Base-by-base conservation (phyloP, 2,329 filamentous ascomycete genomes). In the Bimuria novae-zelandiae region DNA sequence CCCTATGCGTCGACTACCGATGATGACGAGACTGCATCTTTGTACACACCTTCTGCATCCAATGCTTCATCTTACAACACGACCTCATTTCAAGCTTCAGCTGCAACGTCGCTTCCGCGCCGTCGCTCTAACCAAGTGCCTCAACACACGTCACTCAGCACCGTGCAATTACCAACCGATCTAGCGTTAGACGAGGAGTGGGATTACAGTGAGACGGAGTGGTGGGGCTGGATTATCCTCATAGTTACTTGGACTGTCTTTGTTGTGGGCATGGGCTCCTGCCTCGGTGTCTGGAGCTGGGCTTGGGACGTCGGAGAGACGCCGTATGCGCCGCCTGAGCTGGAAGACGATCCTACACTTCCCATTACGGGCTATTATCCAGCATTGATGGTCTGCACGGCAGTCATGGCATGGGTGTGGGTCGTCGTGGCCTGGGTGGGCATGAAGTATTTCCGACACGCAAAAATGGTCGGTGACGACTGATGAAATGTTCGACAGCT, bases 371-470 rank as follows among this genome's bases (percentile, higher is more conserved):
- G 95, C 8, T 99, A 99, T 75, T 99, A 99, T 76, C 94, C 94
- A 21, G 91, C 92, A 10, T 78, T 99, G 67, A 89, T 97, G 60
- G 94, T 97, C 53, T 79, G 97, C 62, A 97, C 93, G 3, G 88
- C 92, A 3, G 90, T 99, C 23, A 97, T 99, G 90, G 92, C 92
- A 16, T 99, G 94, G 94, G 91, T 97, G 5, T 99, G 94, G 94
- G 94, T 97, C 16, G 86, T 96, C 11, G 87, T 95, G 52, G 94
- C 95, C 10, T 99, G 94, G 94, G 88, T 97, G 43, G 94, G 94
- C 21, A 97, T 99, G 93, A 99, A 99, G 74, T 97, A 97, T 75
- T 99, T 99, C 71, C 86, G 92, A 63, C 94, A 99, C 79, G 93
- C 94, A 29, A 96, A 96, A 78, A 95, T 97, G 69, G 90, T 81